Evolutionary conservation across 2,329 filamentous ascomycete genomes (phyloP).

Genomic region (Fusarium solani-melongenae): DNA sequence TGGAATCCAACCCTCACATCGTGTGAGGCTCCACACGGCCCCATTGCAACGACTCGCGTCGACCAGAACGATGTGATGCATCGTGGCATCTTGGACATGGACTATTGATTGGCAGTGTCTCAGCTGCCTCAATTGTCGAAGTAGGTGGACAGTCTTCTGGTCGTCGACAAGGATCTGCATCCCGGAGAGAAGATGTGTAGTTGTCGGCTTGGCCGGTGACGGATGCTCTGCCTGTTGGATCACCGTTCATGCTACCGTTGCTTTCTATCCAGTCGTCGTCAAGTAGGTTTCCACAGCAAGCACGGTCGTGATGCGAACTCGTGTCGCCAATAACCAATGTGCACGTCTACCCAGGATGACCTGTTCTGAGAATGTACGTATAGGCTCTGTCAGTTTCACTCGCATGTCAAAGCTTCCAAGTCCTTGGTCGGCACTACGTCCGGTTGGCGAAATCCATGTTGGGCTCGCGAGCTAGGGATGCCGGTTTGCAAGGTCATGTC

Average conservation of each 20-base stretch:
- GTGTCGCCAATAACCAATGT: constrained; percentile 8
- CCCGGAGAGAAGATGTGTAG: background rate
- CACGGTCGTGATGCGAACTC: constrained; percentile 2
- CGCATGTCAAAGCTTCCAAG: constrained; percentile 2
- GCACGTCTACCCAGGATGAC: constrained; percentile 11
- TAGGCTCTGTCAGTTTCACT: background rate
- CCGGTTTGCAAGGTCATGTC: constrained; percentile 3
- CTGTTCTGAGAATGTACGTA: background rate
- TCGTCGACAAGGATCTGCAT: background rate
- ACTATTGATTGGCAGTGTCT: constrained; percentile 18
- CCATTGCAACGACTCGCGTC: constrained; percentile 25
- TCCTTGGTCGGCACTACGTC: background rate
- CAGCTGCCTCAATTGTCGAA: background rate
- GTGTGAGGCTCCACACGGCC: constrained; percentile 27
- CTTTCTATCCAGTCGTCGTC: background rate
- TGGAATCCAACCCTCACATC: constrained; percentile 29
- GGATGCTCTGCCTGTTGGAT: background rate
- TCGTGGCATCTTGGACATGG: constrained; percentile 6
- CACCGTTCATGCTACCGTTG: background rate
- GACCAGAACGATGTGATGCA: constrained; percentile 10
- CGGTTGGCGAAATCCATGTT: constrained; percentile 1
- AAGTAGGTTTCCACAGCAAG: background rate
- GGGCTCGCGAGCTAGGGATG: background rate
- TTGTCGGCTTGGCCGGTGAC: background rate
- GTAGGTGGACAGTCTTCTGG: background rate